Conservation (phyloP, 352 stramenopile species). For the Pythium oligandrum region DNA sequence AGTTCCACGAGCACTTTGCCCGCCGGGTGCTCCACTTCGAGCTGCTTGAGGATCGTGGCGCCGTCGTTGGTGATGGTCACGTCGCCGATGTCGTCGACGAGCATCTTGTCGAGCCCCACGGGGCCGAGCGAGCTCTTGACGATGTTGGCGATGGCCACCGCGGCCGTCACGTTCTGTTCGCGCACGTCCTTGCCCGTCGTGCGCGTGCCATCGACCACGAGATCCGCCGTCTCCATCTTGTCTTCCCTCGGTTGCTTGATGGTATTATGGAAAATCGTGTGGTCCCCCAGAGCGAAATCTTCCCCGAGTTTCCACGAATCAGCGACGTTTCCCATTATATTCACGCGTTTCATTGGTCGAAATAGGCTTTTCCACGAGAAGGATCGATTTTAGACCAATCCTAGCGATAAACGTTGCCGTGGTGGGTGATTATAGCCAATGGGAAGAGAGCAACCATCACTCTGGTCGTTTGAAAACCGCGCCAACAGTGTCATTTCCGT, state of each 20-base stretch:
- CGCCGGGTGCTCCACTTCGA: conserved; percentile 99
- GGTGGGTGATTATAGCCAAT: too few relatives aligned
- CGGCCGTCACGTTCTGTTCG: conserved; percentile 96
- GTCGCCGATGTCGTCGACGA: conserved; percentile 98
- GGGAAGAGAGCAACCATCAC: too few relatives aligned
- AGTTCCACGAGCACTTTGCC: conserved; percentile 98
- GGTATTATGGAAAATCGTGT: conserved; percentile 40
- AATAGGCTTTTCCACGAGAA: background rate
- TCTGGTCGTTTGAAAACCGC: too few relatives aligned
- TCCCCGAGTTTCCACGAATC: conserved; percentile 11
- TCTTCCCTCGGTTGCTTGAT: conserved; percentile 3
- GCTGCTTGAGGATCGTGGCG: conserved; percentile 99
- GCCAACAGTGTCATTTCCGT: too few relatives aligned
- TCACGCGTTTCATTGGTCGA: background rate
- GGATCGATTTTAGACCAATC: too few relatives aligned
- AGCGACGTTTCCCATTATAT: background rate
- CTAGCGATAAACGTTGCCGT: too few relatives aligned
- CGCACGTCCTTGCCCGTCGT: conserved; percentile 92
- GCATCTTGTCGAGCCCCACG: conserved; percentile 99
- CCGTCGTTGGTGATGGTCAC: conserved; percentile 99
- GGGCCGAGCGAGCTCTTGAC: conserved; percentile 98
- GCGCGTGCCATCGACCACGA: conserved; percentile 88
- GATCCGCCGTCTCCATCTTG: conserved; percentile 65
- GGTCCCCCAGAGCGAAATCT: conserved; percentile 15
- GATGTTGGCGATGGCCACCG: conserved; percentile 99